A percentile compares a stretch with the other conserved stretches of the same genome.
Evolutionary conservation across 2,329 filamentous ascomycete genomes (phyloP).

Genomic region (Amauroascus niger): DNA sequence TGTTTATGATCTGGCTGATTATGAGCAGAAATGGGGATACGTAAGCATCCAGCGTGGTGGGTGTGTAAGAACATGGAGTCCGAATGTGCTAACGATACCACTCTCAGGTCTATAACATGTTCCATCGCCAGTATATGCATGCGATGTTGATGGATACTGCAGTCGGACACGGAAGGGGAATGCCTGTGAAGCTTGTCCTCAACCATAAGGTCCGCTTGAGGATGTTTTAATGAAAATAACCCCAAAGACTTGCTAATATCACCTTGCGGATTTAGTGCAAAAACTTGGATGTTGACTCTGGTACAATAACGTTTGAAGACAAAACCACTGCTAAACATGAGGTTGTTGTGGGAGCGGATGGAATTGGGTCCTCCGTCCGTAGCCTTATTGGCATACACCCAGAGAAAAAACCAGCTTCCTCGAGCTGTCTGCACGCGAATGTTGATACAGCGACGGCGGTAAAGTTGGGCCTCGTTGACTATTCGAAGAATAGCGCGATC

Average conservation of each 20-base stretch:
- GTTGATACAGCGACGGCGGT: slow-evolving; percentile 53
- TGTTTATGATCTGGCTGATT: slow-evolving; percentile 55
- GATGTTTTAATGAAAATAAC: background rate
- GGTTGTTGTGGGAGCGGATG: slow-evolving; percentile 55
- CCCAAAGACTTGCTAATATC: background rate
- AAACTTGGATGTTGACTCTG: slow-evolving; percentile 44
- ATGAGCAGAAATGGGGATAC: slow-evolving; percentile 56
- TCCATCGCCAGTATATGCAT: slow-evolving; percentile 61
- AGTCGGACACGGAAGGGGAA: slow-evolving; percentile 45
- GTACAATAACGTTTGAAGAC: slow-evolving; percentile 47
- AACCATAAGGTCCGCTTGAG: slow-evolving; percentile 43
- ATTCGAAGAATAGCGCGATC: slow-evolving; percentile 50
- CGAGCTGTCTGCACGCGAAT: slow-evolving; percentile 56
- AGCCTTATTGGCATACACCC: slow-evolving; percentile 53
- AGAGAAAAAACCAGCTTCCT: slow-evolving; percentile 50
- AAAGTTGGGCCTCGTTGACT: slow-evolving; percentile 52
- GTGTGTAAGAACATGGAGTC: background rate
- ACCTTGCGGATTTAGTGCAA: slow-evolving; percentile 32
- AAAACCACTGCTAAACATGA: slow-evolving; percentile 46
- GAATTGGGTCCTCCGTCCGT: slow-evolving; percentile 57
- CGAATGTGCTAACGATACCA: background rate
- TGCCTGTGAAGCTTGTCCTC: slow-evolving; percentile 45
- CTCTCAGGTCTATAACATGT: slow-evolving; percentile 52
- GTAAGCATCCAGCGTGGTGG: slow-evolving; percentile 21
- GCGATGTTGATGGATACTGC: slow-evolving; percentile 55